phyloP scores from a whole-genome alignment of 208 protist genomes.

The Pavlovales sp. region DNA sequence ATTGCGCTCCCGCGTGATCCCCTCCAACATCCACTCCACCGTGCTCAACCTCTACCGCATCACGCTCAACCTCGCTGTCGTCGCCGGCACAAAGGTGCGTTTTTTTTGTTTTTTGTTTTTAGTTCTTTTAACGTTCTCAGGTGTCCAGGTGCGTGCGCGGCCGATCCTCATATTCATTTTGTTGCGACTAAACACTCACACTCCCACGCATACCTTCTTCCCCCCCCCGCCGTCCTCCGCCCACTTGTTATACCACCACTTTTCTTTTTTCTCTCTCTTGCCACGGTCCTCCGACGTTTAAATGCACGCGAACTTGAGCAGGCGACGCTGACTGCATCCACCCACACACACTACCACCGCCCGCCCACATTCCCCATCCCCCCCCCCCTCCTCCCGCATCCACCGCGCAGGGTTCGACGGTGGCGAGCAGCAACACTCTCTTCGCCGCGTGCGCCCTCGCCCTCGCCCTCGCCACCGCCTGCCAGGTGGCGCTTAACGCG shows the following conservation, averaged over 20 bases:
- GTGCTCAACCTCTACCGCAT: neutral
- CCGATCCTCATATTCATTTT: too few species aligned
- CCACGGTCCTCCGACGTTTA: too few species aligned
- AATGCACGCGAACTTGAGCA: too few species aligned
- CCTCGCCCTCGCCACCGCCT: neutral
- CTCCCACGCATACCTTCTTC: neutral
- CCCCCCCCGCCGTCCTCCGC: too few species aligned
- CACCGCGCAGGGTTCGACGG: neutral
- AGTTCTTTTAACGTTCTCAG: too few species aligned
- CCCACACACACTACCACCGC: too few species aligned
- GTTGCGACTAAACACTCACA: neutral
- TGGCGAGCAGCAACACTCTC: neutral
- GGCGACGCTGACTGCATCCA: too few species aligned
- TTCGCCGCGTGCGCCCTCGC: neutral
- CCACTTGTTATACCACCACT: too few species aligned
- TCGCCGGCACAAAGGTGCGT: neutral
- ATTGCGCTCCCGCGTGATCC: neutral
- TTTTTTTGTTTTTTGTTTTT: too few species aligned
- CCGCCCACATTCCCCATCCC: too few species aligned
- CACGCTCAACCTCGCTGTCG: neutral
- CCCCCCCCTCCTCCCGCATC: too few species aligned
- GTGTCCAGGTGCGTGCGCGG: neutral
- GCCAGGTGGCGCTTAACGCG: neutral
- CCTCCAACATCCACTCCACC: neutral
- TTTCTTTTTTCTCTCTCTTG: too few species aligned